A percentile compares a stretch with the other conserved stretches of the same genome.
Evolutionary conservation across 495 filamentous ascomycete species (phyloP).

Genomic region (Aspergillus cavernicola): DNA sequence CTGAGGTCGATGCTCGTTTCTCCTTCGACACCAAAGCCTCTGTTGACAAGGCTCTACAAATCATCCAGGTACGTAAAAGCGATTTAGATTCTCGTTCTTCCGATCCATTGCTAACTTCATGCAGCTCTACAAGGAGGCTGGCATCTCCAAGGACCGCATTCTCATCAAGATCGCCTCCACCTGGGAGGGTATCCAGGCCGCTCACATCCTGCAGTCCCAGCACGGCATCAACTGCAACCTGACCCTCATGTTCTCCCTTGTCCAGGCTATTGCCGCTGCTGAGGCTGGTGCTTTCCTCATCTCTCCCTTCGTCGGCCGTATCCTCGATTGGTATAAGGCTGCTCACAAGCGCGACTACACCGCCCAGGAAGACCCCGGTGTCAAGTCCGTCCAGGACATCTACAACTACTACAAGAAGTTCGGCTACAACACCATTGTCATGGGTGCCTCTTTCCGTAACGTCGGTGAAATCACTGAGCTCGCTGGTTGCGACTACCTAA

Average conservation of each 20-base stretch:
- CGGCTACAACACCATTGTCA: constrained; percentile 98
- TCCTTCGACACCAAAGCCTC: constrained; percentile 94
- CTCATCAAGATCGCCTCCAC: constrained; percentile 58
- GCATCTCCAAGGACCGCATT: constrained; percentile 89
- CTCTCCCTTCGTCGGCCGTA: constrained; percentile 98
- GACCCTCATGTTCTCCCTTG: constrained; percentile 96
- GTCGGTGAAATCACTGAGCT: constrained; percentile 95
- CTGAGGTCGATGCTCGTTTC: constrained; percentile 94
- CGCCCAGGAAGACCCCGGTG: constrained; percentile 88
- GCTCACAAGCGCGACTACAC: constrained; percentile 88
- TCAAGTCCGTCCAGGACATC: constrained; percentile 91
- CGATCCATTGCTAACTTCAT: constrained; percentile 14
- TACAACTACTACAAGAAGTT: constrained; percentile 99
- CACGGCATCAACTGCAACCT: constrained; percentile 97
- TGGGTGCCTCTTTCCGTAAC: constrained; percentile 98
- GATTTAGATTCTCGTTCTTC: background rate
- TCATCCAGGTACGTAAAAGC: constrained; percentile 71
- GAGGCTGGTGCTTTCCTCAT: constrained; percentile 98
- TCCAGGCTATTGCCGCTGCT: constrained; percentile 93
- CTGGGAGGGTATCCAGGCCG: constrained; percentile 96
- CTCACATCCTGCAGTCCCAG: constrained; percentile 87
- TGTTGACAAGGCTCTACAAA: constrained; percentile 92
- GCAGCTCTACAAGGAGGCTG: constrained; percentile 87
- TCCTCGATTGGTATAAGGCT: constrained; percentile 99
- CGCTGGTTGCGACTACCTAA: constrained; percentile 97